Percentiles rank a stretch among this genome's conserved stretches.
phyloP scores from a whole-genome alignment of 129 eudicot genomes.

The Artemisia tridentata region DNA sequence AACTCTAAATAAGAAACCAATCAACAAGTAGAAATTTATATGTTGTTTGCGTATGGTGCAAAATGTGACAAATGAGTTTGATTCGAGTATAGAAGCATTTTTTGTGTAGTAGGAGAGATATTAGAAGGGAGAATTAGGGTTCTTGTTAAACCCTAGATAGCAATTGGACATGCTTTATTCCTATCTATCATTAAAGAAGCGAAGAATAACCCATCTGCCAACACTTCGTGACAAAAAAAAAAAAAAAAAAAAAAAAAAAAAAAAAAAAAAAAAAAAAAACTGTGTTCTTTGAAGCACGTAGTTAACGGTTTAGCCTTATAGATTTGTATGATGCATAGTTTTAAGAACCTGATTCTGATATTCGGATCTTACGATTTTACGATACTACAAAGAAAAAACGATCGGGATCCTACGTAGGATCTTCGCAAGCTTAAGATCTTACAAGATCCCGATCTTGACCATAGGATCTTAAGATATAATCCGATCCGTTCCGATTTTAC shows the following conservation, averaged over 20 bases:
- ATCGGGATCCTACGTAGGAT: too few species aligned
- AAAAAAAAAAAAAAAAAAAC: not conserved
- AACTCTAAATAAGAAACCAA: not conserved
- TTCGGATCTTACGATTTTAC: too few species aligned
- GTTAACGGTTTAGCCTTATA: too few species aligned
- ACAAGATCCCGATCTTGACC: too few species aligned
- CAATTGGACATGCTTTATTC: conserved; percentile 19
- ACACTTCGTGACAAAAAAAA: conserved; percentile 6
- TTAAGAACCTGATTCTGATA: too few species aligned
- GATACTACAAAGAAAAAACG: too few species aligned
- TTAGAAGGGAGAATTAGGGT: conserved; percentile 29
- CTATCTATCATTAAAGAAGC: conserved; percentile 13
- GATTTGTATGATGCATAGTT: too few species aligned
- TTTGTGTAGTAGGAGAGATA: not conserved
- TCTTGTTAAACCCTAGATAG: conserved; percentile 39
- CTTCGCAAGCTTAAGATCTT: too few species aligned
- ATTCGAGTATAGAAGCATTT: not conserved
- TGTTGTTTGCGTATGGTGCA: not conserved
- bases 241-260: not conserved
- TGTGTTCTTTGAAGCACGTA: not conserved
- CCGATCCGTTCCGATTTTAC: too few species aligned
- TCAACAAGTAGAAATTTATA: not conserved
- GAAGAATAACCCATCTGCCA: conserved; percentile 20
- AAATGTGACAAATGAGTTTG: not conserved
- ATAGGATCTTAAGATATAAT: too few species aligned